Base-by-base conservation (phyloP, 1,139 yeast species). In the Sugiyamaella paludigena region DNA sequence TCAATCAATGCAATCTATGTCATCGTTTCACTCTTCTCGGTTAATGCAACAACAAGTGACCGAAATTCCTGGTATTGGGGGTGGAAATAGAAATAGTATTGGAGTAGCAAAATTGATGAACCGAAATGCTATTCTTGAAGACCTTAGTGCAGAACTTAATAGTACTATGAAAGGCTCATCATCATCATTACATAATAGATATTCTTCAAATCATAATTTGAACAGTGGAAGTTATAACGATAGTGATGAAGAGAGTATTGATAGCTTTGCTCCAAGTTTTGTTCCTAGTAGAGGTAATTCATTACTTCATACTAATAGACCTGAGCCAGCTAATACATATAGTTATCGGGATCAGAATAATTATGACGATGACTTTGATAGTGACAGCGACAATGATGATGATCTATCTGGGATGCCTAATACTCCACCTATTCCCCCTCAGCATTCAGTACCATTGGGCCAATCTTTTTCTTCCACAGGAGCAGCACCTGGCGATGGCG, bases 361-460 rank as follows among this genome's bases (percentile, higher is more conserved):
- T 16, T 36, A 43, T 11, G 45, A 39, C 32, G 45, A 37, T 30
- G n/a, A 34, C 19, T 19, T 15, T 29, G 51, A 48, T 26, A 39
- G 44, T 39, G 26, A 31, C 15, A 38, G 45, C 12, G 40, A 46
- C 16, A 48, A 52, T 2, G 36, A 49, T n/a, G 51, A 43, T 15
- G 50, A 47, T 6, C 28, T n/a, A 10, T 51, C 46, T 27, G 49
- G 38, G 3, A 45, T 45, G 32, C 50, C 57, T 8, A 49, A 43
- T 30, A 43, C 59, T 8, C 66, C 66, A 13, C 67, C 66, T 26
- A 54, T 61, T 12, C 67, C 67, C 7, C 67, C 67, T 9, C 63
- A 61, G 12, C 67, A 63, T 48, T 47, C 59, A 6, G 56, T 57
- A 4, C 49, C 60, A 2, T 39, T 49, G 9, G 43, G 24, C 24